Evolutionary conservation across 495 filamentous ascomycete species (phyloP).

Genomic region (Xylaria palmicola): DNA sequence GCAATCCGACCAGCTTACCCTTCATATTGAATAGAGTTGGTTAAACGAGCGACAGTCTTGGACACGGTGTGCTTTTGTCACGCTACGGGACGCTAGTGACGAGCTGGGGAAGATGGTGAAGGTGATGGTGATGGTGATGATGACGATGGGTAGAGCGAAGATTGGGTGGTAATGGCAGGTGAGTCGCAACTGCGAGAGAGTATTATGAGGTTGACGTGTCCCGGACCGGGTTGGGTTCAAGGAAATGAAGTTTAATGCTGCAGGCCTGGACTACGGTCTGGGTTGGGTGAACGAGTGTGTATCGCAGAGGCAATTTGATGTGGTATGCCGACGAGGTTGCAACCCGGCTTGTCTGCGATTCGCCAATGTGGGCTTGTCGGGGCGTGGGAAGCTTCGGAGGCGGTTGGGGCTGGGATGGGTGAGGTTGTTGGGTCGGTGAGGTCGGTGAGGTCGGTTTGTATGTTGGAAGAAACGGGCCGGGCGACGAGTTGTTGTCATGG

Average conservation of each 20-base stretch:
- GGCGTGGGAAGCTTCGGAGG: not conserved
- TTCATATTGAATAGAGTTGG: slow-evolving; percentile 37
- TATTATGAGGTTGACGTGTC: not conserved
- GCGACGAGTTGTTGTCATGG: not conserved
- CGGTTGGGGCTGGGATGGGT: no score
- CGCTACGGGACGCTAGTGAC: no score
- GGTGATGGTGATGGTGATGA: not conserved
- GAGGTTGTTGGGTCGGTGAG: no score
- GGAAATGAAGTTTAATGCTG: not conserved
- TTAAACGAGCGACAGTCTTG: not conserved
- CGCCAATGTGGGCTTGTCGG: no score
- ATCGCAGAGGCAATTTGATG: no score
- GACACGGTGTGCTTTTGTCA: not conserved
- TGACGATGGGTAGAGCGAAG: not conserved
- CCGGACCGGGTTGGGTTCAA: not conserved
- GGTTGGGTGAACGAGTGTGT: no score
- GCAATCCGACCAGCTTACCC: slow-evolving; percentile 30
- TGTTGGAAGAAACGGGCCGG: not conserved
- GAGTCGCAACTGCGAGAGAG: no score
- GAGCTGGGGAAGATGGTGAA: not conserved
- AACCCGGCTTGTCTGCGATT: no score
- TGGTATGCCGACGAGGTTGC: no score
- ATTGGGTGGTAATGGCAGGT: not conserved
- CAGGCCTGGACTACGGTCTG: no score
- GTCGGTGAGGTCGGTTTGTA: no score